Percentiles rank a stretch among this genome's conserved stretches.
phyloP scores from a whole-genome alignment of 2,329 filamentous ascomycete species.

The Colletotrichum gigasporum region DNA sequence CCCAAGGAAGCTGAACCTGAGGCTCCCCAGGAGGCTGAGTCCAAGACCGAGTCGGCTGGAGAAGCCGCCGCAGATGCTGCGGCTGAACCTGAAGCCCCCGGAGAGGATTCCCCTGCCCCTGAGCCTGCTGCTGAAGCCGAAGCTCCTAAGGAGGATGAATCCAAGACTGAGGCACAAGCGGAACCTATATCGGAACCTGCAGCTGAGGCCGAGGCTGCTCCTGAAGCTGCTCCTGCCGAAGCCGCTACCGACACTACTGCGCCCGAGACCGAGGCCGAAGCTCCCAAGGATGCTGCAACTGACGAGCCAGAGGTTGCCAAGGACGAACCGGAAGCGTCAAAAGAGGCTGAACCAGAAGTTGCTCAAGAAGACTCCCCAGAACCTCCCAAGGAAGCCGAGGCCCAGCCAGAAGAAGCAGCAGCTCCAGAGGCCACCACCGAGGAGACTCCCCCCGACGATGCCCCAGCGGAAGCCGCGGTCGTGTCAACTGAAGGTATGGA shows the following conservation, averaged over 20 bases:
- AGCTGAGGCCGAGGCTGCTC: neutral
- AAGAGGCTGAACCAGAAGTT: neutral
- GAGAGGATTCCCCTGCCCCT: neutral
- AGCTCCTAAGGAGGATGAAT: neutral
- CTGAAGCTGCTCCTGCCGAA: neutral
- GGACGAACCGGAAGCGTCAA: neutral
- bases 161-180: neutral
- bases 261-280: neutral
- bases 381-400: neutral
- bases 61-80: neutral
- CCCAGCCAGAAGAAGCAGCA: neutral
- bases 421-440: neutral
- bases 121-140: neutral
- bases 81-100: neutral
- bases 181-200: neutral
- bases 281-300: neutral
- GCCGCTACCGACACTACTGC: neutral
- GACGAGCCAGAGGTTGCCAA: neutral
- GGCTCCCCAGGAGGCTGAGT: neutral
- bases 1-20: neutral
- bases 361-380: neutral
- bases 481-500: conserved; percentile 29
- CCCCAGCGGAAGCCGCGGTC: neutral
- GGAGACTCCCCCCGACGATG: neutral
- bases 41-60: neutral